Evolutionary conservation across 495 filamentous ascomycete genomes (phyloP).

Genomic region (Penicillium ochrochloron): DNA sequence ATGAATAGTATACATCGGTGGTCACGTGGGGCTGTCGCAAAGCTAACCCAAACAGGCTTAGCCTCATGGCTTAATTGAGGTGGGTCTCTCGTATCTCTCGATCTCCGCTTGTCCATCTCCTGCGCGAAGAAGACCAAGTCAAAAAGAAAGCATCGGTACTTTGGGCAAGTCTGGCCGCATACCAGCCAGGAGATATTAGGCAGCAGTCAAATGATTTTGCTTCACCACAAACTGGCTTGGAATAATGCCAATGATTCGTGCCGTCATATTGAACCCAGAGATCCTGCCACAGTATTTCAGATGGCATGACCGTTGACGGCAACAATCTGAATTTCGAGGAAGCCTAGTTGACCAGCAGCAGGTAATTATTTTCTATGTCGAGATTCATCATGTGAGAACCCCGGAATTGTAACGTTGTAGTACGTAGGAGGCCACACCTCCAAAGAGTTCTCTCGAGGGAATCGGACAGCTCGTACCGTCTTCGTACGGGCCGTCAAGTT

Average conservation of each 20-base stretch:
- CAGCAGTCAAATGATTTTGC: background rate
- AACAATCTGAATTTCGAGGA: background rate
- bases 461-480: background rate
- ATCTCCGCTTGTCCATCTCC: background rate
- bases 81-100: background rate
- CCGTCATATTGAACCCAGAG: background rate
- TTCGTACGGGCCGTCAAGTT: background rate
- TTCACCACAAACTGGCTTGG: background rate
- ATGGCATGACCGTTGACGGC: background rate
- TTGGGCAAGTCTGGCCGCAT: background rate
- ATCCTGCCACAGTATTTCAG: background rate
- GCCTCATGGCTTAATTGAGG: background rate
- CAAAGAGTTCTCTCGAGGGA: constrained; percentile 11
- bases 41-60: constrained; percentile 14
- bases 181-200: background rate
- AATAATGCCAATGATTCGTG: background rate
- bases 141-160: background rate
- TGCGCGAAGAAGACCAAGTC: too few species aligned
- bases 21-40: constrained; percentile 13
- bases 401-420: background rate
- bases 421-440: constrained; percentile 16
- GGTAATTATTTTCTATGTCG: background rate
- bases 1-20: background rate
- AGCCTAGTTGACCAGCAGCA: too few species aligned
- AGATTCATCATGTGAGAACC: background rate